phyloP scores from a whole-genome alignment of 164 flowering plant species.

The Saururus chinensis region DNA sequence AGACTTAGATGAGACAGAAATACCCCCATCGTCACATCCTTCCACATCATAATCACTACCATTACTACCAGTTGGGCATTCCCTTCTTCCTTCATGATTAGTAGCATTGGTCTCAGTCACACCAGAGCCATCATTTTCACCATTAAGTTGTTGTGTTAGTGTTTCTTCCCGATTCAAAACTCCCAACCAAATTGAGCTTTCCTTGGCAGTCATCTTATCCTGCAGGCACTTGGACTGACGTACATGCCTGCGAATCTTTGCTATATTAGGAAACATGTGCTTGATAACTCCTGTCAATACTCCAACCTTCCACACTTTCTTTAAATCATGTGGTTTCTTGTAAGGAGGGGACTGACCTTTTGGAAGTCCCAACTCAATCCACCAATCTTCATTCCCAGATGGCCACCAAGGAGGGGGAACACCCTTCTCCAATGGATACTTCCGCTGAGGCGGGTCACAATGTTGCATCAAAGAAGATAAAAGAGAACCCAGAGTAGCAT shows the following conservation, averaged over 20 bases:
- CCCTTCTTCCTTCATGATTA: slow-evolving; percentile 23
- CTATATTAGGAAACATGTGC: slow-evolving; percentile 90
- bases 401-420: slow-evolving; percentile 44
- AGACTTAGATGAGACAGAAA: slow-evolving; percentile 64
- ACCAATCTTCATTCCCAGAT: slow-evolving; percentile 30
- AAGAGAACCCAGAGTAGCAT: slow-evolving; percentile 30
- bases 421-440: slow-evolving; percentile 32
- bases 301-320: slow-evolving; percentile 40
- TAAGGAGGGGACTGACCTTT: slow-evolving; percentile 26
- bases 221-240: slow-evolving; percentile 71
- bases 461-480: slow-evolving; percentile 34
- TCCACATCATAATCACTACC: slow-evolving; percentile 61
- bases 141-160: slow-evolving; percentile 35
- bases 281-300: slow-evolving; percentile 68
- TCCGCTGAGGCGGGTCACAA: slow-evolving; percentile 34
- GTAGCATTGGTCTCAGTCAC: slow-evolving; percentile 37
- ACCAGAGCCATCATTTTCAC: slow-evolving; percentile 49
- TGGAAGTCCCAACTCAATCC: slow-evolving; percentile 21
- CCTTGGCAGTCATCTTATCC: slow-evolving; percentile 84
- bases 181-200: slow-evolving; percentile 71
- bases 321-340: slow-evolving; percentile 39
- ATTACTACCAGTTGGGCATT: slow-evolving; percentile 34
- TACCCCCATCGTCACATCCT: slow-evolving; percentile 35
- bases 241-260: slow-evolving; percentile 63
- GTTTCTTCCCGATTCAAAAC: slow-evolving; percentile 62